Conservation (phyloP, 192 early-diverging fungal genomes). For the Cladochytrium replicatum region DNA sequence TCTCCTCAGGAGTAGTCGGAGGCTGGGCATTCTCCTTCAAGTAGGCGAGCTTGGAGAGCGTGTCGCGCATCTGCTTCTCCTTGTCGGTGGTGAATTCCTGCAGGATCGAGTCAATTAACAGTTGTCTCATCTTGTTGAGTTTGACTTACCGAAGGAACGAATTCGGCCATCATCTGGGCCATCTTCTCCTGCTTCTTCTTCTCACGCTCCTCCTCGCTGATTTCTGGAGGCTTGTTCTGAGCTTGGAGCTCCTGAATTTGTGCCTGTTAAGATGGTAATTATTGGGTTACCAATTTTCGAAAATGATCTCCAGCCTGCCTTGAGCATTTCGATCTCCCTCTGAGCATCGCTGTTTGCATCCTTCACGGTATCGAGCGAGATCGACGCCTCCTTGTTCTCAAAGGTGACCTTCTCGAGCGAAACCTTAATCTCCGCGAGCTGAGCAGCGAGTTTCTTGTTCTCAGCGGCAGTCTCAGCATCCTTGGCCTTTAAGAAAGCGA, state of each 20-base stretch:
- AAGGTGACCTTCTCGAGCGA: constrained; percentile 83
- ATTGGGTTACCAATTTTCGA: too few species aligned
- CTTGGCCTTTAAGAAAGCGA: constrained; percentile 56
- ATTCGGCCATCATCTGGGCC: constrained; percentile 70
- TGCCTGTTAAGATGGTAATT: too few species aligned
- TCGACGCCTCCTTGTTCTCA: constrained; percentile 77
- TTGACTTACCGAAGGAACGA: constrained; percentile 57
- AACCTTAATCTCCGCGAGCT: constrained; percentile 66
- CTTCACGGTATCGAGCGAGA: constrained; percentile 80
- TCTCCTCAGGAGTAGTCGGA: constrained; percentile 41
- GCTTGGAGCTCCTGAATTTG: constrained; percentile 34
- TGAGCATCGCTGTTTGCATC: constrained; percentile 74
- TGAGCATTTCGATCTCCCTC: constrained; percentile 63
- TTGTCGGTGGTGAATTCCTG: constrained; percentile 62
- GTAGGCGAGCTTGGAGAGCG: constrained; percentile 55
- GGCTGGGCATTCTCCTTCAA: constrained; percentile 38
- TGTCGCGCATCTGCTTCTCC: constrained; percentile 62
- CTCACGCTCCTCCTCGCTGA: constrained; percentile 56
- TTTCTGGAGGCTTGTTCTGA: constrained; percentile 11
- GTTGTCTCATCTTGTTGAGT: too few species aligned
- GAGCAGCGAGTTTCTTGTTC: constrained; percentile 60
- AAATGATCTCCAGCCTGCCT: too few species aligned
- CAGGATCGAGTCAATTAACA: background rate
- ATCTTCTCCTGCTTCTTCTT: constrained; percentile 75
- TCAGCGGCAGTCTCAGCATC: constrained; percentile 26